Percentiles rank a stretch among this genome's conserved stretches.
Conservation (phyloP, 2,329 filamentous ascomycete species). For the Pyrenophora graminea region DNA sequence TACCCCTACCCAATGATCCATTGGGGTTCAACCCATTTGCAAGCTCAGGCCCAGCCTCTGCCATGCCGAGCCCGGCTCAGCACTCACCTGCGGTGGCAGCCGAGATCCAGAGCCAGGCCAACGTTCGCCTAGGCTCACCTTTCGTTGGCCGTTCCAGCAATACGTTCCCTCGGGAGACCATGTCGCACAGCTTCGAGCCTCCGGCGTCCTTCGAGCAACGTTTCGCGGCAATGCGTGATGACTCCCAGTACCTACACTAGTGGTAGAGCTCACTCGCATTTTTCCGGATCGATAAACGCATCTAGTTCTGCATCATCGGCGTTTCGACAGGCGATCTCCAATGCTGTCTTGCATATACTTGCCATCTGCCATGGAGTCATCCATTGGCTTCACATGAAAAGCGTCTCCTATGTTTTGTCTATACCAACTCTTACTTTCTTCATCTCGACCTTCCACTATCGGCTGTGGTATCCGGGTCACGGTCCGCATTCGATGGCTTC, state of each 20-base stretch:
- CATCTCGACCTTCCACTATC: conserved; percentile 17
- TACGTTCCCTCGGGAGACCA: conserved; percentile 53
- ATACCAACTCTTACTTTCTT: conserved; percentile 28
- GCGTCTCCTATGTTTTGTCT: conserved; percentile 41
- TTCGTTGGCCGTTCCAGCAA: conserved; percentile 51
- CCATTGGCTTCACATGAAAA: conserved; percentile 30
- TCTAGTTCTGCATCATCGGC: conserved; percentile 39
- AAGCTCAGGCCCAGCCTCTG: conserved; percentile 19
- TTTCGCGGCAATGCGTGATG: conserved; percentile 37
- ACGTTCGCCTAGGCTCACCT: conserved; percentile 54
- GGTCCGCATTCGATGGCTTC: conserved; percentile 6
- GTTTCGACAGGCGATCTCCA: conserved; percentile 35
- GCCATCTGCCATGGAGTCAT: conserved; percentile 25
- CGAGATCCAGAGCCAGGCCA: conserved; percentile 42
- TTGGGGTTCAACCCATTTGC: conserved; percentile 38
- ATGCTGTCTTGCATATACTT: conserved; percentile 29
- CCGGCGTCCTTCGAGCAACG: conserved; percentile 48
- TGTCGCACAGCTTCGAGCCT: conserved; percentile 44
- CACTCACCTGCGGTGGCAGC: conserved; percentile 22
- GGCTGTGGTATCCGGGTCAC: conserved; percentile 15
- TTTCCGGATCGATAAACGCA: conserved; percentile 27
- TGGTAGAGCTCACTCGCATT: conserved; percentile 27
- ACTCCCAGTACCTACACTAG: conserved; percentile 28
- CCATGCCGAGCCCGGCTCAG: conserved; percentile 33
- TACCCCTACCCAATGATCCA: conserved; percentile 59